Evolutionary conservation across 2,329 filamentous ascomycete genomes (phyloP).

Genomic region (Celoporthe dispersa): DNA sequence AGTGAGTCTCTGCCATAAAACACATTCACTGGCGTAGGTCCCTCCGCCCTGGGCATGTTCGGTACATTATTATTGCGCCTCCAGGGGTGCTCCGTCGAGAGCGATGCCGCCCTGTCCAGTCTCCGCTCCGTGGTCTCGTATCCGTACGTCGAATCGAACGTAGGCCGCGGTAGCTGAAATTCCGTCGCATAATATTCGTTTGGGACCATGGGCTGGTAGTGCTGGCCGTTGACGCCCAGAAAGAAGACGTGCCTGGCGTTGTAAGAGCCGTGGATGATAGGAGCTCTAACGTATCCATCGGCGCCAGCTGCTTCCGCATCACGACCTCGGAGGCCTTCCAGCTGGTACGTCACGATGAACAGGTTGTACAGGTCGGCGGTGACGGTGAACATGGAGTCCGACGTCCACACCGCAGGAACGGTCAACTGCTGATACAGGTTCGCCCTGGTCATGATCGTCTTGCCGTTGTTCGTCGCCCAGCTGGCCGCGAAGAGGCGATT

Average conservation of each 20-base stretch:
- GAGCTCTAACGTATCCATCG: slow-evolving; percentile 8
- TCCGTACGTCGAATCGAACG: slow-evolving; percentile 21
- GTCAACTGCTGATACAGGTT: slow-evolving; percentile 41
- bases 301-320: neutral
- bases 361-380: slow-evolving; percentile 42
- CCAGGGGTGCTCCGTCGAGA: slow-evolving; percentile 12
- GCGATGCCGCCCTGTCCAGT: slow-evolving; percentile 13
- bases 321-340: neutral
- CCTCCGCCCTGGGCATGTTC: slow-evolving; percentile 1
- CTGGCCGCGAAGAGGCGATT: slow-evolving; percentile 34
- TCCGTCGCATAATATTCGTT: slow-evolving; percentile 40
- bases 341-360: slow-evolving; percentile 37
- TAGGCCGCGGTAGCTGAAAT: slow-evolving; percentile 40
- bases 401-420: slow-evolving; percentile 37
- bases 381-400: slow-evolving; percentile 37
- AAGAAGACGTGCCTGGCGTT: slow-evolving; percentile 42
- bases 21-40: slow-evolving; percentile 7
- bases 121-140: slow-evolving; percentile 2
- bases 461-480: neutral
- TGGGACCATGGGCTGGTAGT: slow-evolving; percentile 41
- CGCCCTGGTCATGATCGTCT: slow-evolving; percentile 6
- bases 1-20: neutral
- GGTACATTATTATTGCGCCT: neutral
- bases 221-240: slow-evolving; percentile 33
- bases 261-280: slow-evolving; percentile 36